These are phyloP conservation scores for Teratosphaeria epicoccoides DNA, from an alignment of 2,329 filamentous ascomycete species.

Conservation along the genomic window DNA sequence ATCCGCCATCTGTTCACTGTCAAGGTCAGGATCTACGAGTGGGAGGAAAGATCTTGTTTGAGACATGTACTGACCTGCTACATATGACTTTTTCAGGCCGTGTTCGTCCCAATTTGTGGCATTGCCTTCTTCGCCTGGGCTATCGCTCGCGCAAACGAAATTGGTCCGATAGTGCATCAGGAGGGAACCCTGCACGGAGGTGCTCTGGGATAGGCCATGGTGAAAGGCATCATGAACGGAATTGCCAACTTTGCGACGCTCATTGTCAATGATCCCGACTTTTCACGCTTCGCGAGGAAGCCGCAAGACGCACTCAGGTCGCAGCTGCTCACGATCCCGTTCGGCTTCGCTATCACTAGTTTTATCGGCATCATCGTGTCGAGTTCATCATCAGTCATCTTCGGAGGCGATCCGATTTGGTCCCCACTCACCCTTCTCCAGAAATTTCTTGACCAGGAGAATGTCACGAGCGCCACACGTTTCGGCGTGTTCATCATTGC, in stretches of 20 bases:
- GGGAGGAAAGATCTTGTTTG: no score
- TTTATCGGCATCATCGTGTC: slow-evolving; percentile 50
- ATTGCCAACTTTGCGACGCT: slow-evolving; percentile 87
- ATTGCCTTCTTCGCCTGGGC: slow-evolving; percentile 83
- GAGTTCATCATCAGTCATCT: slow-evolving; percentile 33
- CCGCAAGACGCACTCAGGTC: slow-evolving; percentile 70
- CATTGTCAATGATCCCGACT: slow-evolving; percentile 69
- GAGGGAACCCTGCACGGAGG: slow-evolving; percentile 53
- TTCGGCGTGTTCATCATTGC: slow-evolving; percentile 43
- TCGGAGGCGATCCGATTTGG: slow-evolving; percentile 30
- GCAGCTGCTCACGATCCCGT: slow-evolving; percentile 50
- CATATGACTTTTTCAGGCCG: no score
- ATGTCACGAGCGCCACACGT: slow-evolving; percentile 34
- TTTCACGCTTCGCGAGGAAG: slow-evolving; percentile 69
- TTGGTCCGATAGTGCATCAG: slow-evolving; percentile 72
- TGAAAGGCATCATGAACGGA: slow-evolving; percentile 77
- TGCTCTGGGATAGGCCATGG: slow-evolving; percentile 66
- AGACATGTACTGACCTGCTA: no score
- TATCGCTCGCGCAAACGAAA: slow-evolving; percentile 66
- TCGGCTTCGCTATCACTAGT: slow-evolving; percentile 54
- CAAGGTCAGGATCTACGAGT: no score
- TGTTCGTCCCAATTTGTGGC: slow-evolving; percentile 71
- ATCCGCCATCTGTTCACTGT: slow-evolving; percentile 87
- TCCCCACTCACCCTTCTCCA: slow-evolving; percentile 28
- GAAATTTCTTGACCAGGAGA: slow-evolving; percentile 31